Evolutionary conservation across 495 filamentous ascomycete genomes (phyloP), one percentile per base, ranked within the genome.

Genomic region (Trypethelium eluteriae): DNA sequence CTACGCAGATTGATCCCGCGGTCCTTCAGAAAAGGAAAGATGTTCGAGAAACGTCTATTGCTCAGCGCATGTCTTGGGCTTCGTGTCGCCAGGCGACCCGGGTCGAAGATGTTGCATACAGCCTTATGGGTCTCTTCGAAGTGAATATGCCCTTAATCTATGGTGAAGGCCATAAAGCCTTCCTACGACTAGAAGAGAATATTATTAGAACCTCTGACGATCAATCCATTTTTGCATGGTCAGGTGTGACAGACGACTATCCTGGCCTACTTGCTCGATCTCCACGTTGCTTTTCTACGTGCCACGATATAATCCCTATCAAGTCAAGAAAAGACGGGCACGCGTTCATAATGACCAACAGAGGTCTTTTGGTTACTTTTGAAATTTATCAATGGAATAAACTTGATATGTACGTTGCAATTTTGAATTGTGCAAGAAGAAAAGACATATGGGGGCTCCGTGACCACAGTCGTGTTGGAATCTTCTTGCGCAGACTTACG

Each of bases 81-180:
- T 63, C 69, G 14, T 10, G 46, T 3, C 25, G 69, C 10, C 14
- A 64, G 44, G 69, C 70, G n/a, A 66, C 66, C 9, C 49, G 63
- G 9, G 34, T 62, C 12, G 70, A 72, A 57, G 70, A 72, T 62
- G 53, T 66, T 38, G 70, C 70, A 35, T 72, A 72, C 39, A 64
- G 68, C 61, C 69, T 70, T 5, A 46, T 72, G 32, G 69, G 70
- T 14, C 39, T 72, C 7, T 66, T 70, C 5, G 66, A 64, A 38
- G 56, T 72, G 5, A 72, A 72, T 50, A 70, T 72, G 70, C 69
- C 70, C 6, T 39, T 72, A 7, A 47, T 70, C 3, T 70, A 72
- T 56, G 70, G 70, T 6, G 70, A 72, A 39, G 62, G 69, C 0
- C 12, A 63, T 6, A 63, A 62, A 25, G 69, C 69, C 1, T 71